phyloP scores from a whole-genome alignment of 495 filamentous ascomycete species.

The Neurospora sp. region DNA sequence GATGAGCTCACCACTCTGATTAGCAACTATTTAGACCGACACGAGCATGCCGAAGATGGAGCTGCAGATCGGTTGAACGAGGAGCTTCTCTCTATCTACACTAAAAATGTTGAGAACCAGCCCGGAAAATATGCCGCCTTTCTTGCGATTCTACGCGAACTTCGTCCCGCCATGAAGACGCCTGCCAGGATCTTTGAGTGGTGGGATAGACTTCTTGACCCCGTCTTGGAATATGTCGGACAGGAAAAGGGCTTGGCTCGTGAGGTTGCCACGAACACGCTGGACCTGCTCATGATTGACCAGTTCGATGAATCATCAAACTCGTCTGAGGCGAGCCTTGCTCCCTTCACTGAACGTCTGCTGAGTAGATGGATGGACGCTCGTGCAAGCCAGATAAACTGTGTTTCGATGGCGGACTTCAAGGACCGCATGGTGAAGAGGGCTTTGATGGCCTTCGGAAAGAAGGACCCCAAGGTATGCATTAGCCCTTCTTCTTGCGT shows the following conservation, averaged over 20 bases:
- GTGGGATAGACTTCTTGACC: conserved; percentile 55
- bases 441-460: conserved; percentile 49
- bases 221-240: conserved; percentile 45
- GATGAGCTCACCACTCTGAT: conserved; percentile 48
- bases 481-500: not conserved
- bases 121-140: conserved; percentile 50
- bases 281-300: conserved; percentile 48
- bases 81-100: conserved; percentile 52
- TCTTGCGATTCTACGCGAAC: conserved; percentile 45
- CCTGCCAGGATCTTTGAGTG: conserved; percentile 48
- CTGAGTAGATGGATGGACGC: conserved; percentile 51
- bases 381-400: conserved; percentile 31
- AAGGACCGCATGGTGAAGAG: conserved; percentile 44
- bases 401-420: conserved; percentile 37
- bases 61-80: conserved; percentile 55
- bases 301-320: conserved; percentile 46
- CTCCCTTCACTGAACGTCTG: conserved; percentile 42
- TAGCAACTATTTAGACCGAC: conserved; percentile 50
- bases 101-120: conserved; percentile 42
- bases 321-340: conserved; percentile 23
- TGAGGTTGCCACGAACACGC: conserved; percentile 42
- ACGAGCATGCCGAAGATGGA: conserved; percentile 46
- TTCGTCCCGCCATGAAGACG: conserved; percentile 48
- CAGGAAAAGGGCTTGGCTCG: conserved; percentile 48
- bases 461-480: conserved; percentile 55